phyloP scores from a whole-genome alignment of 495 filamentous ascomycete species.

The Pyrenula massariospora region DNA sequence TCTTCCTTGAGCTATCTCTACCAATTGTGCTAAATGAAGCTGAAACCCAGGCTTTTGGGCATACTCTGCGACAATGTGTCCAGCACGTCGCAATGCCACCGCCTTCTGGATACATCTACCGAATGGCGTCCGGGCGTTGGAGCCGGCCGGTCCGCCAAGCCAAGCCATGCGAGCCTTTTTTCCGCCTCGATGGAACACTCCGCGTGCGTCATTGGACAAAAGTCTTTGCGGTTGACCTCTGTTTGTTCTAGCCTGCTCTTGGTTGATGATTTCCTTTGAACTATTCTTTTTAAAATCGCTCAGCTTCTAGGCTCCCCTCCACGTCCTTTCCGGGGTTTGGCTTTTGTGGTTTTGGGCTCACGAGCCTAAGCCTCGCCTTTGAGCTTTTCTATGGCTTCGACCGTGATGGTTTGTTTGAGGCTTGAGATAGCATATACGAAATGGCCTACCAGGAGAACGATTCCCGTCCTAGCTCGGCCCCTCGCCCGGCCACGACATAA shows the following conservation, averaged over 20 bases:
- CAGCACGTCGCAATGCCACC: not conserved
- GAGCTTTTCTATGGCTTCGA: not conserved
- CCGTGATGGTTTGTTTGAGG: not conserved
- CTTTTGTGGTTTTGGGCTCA: not conserved
- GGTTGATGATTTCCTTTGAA: not conserved
- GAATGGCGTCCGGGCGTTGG: not conserved
- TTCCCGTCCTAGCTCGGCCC: not conserved
- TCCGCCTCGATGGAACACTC: not conserved
- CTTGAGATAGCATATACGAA: not conserved
- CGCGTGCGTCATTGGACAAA: not conserved
- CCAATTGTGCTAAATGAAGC: not conserved
- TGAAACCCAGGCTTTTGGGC: not conserved
- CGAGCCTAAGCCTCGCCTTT: not conserved
- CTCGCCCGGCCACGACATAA: not conserved
- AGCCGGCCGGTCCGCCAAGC: not conserved
- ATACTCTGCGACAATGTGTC: not conserved
- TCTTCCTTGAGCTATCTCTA: not conserved
- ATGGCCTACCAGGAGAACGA: not conserved
- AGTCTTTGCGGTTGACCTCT: not conserved
- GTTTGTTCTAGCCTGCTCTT: not conserved
- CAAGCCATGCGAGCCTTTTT: not conserved
- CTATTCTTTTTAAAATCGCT: not conserved
- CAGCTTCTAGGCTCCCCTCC: not conserved
- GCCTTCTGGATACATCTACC: not conserved
- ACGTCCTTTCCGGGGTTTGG: not conserved